Percentiles rank a stretch among this genome's conserved stretches.
phyloP scores from a whole-genome alignment of 345 rosid species.

The Corchorus capsularis region DNA sequence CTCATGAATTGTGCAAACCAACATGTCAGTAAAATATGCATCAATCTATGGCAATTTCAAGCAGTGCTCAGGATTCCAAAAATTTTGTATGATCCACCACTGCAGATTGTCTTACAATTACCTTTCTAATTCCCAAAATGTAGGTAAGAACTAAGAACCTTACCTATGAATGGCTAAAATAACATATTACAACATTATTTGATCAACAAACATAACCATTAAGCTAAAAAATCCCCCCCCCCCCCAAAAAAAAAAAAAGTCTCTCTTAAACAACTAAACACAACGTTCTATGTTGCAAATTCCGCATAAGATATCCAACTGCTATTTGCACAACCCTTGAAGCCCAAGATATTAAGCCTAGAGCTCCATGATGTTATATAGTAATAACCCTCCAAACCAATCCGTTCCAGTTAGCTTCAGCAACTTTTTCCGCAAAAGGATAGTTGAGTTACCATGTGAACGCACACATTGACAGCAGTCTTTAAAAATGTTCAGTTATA shows the following conservation, averaged over 20 bases:
- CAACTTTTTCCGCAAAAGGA: too few species aligned
- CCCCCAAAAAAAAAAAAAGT: too few species aligned
- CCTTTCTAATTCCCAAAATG: not conserved
- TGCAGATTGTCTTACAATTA: not conserved
- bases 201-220: not conserved
- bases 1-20: not conserved
- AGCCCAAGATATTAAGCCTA: not conserved
- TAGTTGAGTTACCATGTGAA: too few species aligned
- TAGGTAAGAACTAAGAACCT: too few species aligned
- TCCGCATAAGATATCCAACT: too few species aligned
- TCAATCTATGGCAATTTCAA: not conserved
- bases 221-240: too few species aligned
- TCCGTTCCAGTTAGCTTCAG: not conserved
- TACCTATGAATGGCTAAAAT: not conserved
- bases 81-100: not conserved
- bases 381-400: not conserved
- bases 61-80: not conserved
- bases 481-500: too few species aligned
- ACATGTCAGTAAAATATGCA: not conserved
- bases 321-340: too few species aligned
- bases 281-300: too few species aligned
- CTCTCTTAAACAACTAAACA: not conserved
- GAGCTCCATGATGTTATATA: not conserved
- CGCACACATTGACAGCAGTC: too few species aligned
- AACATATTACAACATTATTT: not conserved